A percentile compares a stretch with the other conserved stretches of the same genome.
phyloP scores from a whole-genome alignment of 495 filamentous ascomycete species.

The Talaromyces trachyspermus region DNA sequence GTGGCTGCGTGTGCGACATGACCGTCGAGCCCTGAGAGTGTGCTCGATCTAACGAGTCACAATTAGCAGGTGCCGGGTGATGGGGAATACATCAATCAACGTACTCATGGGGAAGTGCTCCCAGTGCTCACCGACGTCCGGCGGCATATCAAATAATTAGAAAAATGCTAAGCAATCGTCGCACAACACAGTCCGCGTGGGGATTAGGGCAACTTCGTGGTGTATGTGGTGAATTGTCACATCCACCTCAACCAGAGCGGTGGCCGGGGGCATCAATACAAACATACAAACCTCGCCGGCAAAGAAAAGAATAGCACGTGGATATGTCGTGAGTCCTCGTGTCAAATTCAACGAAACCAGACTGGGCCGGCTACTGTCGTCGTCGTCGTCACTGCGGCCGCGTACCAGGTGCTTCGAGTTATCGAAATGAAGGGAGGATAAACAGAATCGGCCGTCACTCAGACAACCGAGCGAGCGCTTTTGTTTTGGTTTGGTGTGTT shows the following conservation, averaged over 20 bases:
- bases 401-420: slow-evolving; percentile 9
- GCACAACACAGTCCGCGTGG: background rate
- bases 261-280: slow-evolving; percentile 3
- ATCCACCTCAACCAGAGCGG: slow-evolving; percentile 16
- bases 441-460: slow-evolving; percentile 33
- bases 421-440: slow-evolving; percentile 20
- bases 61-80: background rate
- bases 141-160: slow-evolving; percentile 16
- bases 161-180: background rate
- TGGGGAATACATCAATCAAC: slow-evolving; percentile 7
- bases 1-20: slow-evolving; percentile 30
- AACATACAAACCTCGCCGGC: background rate
- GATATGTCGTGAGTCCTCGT: background rate
- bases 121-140: slow-evolving; percentile 21
- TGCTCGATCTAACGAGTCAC: slow-evolving; percentile 16
- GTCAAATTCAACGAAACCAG: background rate
- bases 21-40: slow-evolving; percentile 24
- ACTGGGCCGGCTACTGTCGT: background rate
- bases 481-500: slow-evolving; percentile 8
- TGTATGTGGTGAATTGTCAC: slow-evolving; percentile 26
- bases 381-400: slow-evolving; percentile 14
- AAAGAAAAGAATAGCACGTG: background rate
- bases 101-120: slow-evolving; percentile 7
- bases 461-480: slow-evolving; percentile 24
- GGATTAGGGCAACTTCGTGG: slow-evolving; percentile 11